Evolutionary conservation across 2,329 filamentous ascomycete species (phyloP), one percentile per base, ranked within the genome.

Genomic region (Pseudopyrenochaeta lycopersici): DNA sequence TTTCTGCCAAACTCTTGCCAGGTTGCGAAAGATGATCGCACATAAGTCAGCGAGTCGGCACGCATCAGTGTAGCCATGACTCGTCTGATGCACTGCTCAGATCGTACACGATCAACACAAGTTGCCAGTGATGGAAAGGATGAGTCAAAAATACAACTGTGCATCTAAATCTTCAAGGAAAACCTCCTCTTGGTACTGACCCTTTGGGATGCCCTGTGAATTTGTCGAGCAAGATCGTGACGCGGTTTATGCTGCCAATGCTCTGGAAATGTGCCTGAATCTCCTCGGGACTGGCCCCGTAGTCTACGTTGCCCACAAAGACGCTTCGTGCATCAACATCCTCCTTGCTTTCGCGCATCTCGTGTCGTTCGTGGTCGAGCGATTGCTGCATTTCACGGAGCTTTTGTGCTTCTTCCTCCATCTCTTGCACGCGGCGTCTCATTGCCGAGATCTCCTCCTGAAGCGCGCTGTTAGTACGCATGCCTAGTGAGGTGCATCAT

Each of bases 191-290:
- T 76, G 52, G 71, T 68, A 85, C 89, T 78, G 82, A 97, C 93
- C 95, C 95, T 83, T 99, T 99, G n/a, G 95, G 95, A 82, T 98
- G 93, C 61, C 95, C 95, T 10, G 93, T 97, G 74, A 97, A 98
- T 82, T 99, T 99, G 81, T 99, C 95, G 66, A 99, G 81, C 66
- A 99, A 82, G 64, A 99, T 99, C 1, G 95, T 99, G 54, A 99
- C 95, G 56, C 95, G 90, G 78, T 99, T 99, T 82, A 99, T 99
- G 64, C 90, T 92, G 56, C 95, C 95, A 70, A 92, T 96, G 82
- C 89, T 96, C 82, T 97, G 92, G 81, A 99, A 99, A 74, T 99
- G 95, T 54, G 92, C 91, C 81, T 99, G 95, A 54, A 99, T 95
- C 81, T 99, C 95, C 79, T 99, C 95, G 2, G 95, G 95, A 23